Base-by-base conservation (phyloP, 140 eudicot genomes). In the Senecio squalidus region DNA sequence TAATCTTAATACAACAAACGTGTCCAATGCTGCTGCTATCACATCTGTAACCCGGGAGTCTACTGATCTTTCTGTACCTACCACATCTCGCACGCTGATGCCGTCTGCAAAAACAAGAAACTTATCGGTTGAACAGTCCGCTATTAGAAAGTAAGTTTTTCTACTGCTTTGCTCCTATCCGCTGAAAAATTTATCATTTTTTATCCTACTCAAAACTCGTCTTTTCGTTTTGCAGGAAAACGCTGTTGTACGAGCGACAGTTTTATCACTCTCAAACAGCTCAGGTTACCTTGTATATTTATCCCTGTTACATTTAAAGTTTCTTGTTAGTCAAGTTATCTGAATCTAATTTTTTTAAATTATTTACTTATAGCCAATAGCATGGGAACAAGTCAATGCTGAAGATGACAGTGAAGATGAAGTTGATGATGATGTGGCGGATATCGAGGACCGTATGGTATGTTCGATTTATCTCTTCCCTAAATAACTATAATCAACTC, bases 331-430 rank as follows among this genome's bases (percentile, higher is more conserved):
- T 29, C 13, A 46, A 8, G 1, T 38, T 3, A 30, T 30, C 22
- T 52, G 41, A 2, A 54, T 1, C 2, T 24, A 3, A 0, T 41
- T 27, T 17, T 39, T 43, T 3, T 4, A 21, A 31, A 39, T 40
- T 31, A 21, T 36, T 28, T 60, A 28, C 9, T 26, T 74, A 69
- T 52, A 93, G 99, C 96, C 94, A 36, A 93, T 93, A 96, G 80
- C 78, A 30, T 16, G 74, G 76, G 95, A 82, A 85, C 95, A 93
- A 76, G 94, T 93, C 43, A 68, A 79, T 46, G 88, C 96, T 7
- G 99, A 93, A 22, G 84, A 75, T 28, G 99, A 93, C 58, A 93
- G 99, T 69, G 99, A 93, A 73, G 99, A 93, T 68, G 99, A 93
- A 77, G 94, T 93, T 23, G 99, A 93, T 70, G 96, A 93, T 64